Percentiles rank a stretch among this genome's conserved stretches.
Conservation (phyloP, 768 basidiomycete species). For the Collybia sp. region DNA sequence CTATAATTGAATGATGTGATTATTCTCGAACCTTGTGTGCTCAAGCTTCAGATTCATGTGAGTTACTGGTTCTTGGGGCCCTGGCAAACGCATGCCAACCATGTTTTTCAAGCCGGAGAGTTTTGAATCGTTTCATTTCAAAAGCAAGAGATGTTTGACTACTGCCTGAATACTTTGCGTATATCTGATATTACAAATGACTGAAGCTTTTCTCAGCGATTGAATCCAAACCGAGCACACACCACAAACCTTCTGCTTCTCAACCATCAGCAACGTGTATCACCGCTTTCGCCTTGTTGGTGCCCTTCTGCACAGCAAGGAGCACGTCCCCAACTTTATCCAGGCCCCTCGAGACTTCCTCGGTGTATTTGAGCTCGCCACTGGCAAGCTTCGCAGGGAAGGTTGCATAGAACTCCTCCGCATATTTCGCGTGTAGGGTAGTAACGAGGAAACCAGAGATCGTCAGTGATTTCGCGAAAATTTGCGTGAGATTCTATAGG, state of each 20-base stretch:
- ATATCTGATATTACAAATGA: no score
- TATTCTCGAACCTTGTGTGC: no score
- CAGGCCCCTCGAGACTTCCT: constrained; percentile 41
- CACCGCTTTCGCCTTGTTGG: constrained; percentile 21
- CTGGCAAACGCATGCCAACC: no score
- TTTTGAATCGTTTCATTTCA: no score
- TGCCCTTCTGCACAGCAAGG: constrained; percentile 21
- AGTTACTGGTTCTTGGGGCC: no score
- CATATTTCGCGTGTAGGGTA: constrained; percentile 26
- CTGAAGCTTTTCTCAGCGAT: no score
- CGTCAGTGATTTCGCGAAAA: constrained; percentile 36
- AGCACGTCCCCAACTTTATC: constrained; percentile 32
- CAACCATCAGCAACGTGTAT: constrained; percentile 19
- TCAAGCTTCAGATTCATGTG: no score
- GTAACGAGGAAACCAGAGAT: constrained; percentile 32
- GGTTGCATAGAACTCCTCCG: constrained; percentile 32
- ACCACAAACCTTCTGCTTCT: background rate
- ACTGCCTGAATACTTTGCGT: no score
- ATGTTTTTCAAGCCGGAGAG: no score
- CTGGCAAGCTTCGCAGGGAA: constrained; percentile 34
- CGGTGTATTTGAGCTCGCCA: constrained; percentile 41
- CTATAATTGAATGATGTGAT: no score
- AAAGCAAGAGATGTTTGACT: no score
- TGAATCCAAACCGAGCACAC: no score
- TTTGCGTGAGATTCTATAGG: constrained; percentile 30